Evolutionary conservation across 208 protist species (phyloP), one percentile per base, ranked within the genome.

Genomic region (Zelonia costaricensis): DNA sequence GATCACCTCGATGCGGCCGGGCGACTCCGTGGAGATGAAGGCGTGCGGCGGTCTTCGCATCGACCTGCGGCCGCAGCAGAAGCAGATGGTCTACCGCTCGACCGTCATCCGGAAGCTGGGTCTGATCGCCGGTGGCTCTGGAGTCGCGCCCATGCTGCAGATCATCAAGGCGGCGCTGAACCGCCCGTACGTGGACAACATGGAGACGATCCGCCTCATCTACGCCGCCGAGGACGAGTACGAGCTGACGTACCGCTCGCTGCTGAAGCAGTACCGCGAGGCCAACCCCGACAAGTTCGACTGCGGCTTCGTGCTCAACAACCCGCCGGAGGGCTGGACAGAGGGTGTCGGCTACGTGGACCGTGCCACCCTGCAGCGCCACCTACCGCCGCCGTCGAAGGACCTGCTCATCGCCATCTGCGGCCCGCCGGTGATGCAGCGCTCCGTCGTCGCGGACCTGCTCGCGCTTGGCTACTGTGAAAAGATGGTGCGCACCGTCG

Each of bases 321-420:
- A 75, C 44, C 82, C 82, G 6, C 78, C 82, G 0, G 69, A 77
- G 33, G 72, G 70, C 9, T 89, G 82, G 82, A 89, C 82, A 9
- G 78, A 67, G 38, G 82, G 84, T 36, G 82, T 89, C 18, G 82
- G 78, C 23, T 89, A 80, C 64, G 66, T 89, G 28, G 76, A 83
- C 28, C 45, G 59, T 2, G 16, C 27, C 22, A 56, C 67, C 0
- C 52, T 90, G 36, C 76, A 80, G 43, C 63, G 57, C 12, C 56
- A 44, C 20, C 42, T 91, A 40, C 84, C 73, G 42, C 57, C 79
- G 1, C 82, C 86, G 25, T 79, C 72, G 18, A 76, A 84, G 46
- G 86, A 85, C 47, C 62, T 88, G 45, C 63, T 92, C n/a, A 63
- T 92, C 7, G 86, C 75, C n/a, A 88, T 92, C 54, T 92, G 86